Evolutionary conservation across 495 filamentous ascomycete species (phyloP).

Genomic region (Podospora sp.): DNA sequence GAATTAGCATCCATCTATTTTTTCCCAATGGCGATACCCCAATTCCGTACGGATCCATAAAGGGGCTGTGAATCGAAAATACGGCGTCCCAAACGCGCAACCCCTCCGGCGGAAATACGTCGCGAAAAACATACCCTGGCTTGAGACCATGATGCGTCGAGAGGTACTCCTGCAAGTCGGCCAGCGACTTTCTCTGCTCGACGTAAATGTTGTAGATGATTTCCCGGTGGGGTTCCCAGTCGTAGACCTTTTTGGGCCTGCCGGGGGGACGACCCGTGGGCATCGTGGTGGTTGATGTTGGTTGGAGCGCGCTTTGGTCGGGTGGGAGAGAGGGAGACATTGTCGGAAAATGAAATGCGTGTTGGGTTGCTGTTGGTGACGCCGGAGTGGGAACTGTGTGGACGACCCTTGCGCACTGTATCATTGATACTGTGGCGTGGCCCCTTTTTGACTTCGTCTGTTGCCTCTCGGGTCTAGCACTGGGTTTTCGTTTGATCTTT

Average conservation of each 20-base stretch:
- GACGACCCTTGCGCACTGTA: background rate
- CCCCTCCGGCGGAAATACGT: constrained; percentile 11
- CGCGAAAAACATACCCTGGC: constrained; percentile 55
- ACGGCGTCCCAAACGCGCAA: background rate
- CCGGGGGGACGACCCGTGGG: background rate
- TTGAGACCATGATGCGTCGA: constrained; percentile 61
- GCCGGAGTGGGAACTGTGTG: background rate
- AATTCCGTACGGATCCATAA: too few species aligned
- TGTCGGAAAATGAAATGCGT: background rate
- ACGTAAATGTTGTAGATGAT: constrained; percentile 74
- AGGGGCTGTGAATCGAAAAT: constrained; percentile 10
- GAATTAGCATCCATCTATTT: constrained; percentile 20
- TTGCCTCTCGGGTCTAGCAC: too few species aligned
- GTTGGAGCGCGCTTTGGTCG: background rate
- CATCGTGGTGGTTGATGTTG: background rate
- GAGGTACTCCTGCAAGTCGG: constrained; percentile 69
- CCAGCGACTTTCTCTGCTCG: constrained; percentile 66
- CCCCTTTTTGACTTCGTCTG: too few species aligned
- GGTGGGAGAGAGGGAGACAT: background rate
- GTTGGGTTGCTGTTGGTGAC: background rate
- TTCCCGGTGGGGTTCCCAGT: constrained; percentile 72
- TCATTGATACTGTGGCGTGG: background rate
- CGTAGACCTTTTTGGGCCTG: constrained; percentile 65
- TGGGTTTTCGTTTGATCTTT: too few species aligned
- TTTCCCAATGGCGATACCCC: too few species aligned